A percentile compares a stretch with the other conserved stretches of the same genome.
Evolutionary conservation across 352 stramenopile genomes (phyloP).

Genomic region (Pythium monospermum): DNA sequence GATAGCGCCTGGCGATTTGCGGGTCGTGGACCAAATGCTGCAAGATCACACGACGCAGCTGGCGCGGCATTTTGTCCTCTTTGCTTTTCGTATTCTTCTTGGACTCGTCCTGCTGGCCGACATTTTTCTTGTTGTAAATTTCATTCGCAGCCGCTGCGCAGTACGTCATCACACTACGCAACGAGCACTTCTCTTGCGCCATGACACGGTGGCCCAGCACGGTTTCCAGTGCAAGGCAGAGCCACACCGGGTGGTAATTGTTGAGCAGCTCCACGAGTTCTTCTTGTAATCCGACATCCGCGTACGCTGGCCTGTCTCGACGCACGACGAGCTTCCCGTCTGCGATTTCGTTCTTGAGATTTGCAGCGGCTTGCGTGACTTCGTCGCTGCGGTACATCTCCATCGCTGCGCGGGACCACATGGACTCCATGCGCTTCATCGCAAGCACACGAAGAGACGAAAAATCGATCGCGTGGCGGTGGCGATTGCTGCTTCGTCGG

Average conservation of each 20-base stretch:
- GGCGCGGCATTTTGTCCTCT: constrained; percentile 34
- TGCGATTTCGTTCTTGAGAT: constrained; percentile 66
- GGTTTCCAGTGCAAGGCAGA: constrained; percentile 86
- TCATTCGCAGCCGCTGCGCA: constrained; percentile 4
- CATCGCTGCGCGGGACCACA: constrained; percentile 46
- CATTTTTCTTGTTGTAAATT: constrained; percentile 7
- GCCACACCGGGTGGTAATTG: constrained; percentile 90
- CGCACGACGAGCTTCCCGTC: constrained; percentile 78
- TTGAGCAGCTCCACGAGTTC: constrained; percentile 85
- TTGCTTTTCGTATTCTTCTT: constrained; percentile 21
- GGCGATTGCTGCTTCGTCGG: background rate
- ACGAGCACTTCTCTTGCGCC: constrained; percentile 47
- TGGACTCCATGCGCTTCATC: constrained; percentile 68
- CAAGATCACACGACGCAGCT: constrained; percentile 54
- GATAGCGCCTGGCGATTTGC: constrained; percentile 51
- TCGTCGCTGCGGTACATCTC: constrained; percentile 52
- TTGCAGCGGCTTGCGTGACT: constrained; percentile 55
- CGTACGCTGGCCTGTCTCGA: constrained; percentile 84
- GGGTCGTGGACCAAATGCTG: constrained; percentile 64
- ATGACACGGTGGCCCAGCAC: constrained; percentile 70
- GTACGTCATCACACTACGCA: constrained; percentile 43
- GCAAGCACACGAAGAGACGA: constrained; percentile 65
- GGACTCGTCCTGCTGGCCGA: background rate
- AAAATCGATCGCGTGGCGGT: constrained; percentile 40
- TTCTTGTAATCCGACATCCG: constrained; percentile 84